Conservation (phyloP, 768 basidiomycete species). For the Gymnopilus junonius region DNA sequence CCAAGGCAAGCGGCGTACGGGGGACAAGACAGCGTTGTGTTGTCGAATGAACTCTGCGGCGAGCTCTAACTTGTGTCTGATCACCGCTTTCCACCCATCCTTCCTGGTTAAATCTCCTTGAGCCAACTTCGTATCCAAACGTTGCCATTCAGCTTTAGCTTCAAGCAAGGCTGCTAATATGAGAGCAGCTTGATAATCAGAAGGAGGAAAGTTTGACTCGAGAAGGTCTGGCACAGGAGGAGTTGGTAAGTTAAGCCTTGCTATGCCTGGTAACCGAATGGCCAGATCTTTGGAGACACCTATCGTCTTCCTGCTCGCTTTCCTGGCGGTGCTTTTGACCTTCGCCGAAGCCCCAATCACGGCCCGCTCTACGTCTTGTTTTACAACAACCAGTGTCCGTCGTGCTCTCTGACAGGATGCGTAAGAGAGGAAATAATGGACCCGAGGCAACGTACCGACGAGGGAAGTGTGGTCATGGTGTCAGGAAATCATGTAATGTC, state of each 20-base stretch:
- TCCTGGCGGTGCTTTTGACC: not conserved
- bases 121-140: not conserved
- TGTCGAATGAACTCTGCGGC: not conserved
- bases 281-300: not conserved
- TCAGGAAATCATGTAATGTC: not conserved
- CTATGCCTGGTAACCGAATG: not conserved
- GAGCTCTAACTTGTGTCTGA: not conserved
- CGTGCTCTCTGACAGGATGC: not conserved
- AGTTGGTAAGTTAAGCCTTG: not conserved
- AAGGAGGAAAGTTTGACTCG: constrained; percentile 3
- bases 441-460: not conserved
- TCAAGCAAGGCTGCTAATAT: not conserved
- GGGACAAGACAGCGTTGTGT: constrained; percentile 6
- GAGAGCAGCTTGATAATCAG: not conserved
- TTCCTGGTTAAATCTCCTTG: not conserved
- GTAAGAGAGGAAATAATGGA: not conserved
- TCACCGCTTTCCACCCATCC: not conserved
- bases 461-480: not conserved
- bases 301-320: not conserved
- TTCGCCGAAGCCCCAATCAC: not conserved
- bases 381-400: not conserved
- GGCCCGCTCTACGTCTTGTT: not conserved
- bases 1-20: not conserved
- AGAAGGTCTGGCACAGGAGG: constrained; percentile 3
- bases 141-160: not conserved